These are phyloP conservation scores for Suillus luteus DNA, from an alignment of 768 basidiomycete species.

Conservation along the genomic window DNA sequence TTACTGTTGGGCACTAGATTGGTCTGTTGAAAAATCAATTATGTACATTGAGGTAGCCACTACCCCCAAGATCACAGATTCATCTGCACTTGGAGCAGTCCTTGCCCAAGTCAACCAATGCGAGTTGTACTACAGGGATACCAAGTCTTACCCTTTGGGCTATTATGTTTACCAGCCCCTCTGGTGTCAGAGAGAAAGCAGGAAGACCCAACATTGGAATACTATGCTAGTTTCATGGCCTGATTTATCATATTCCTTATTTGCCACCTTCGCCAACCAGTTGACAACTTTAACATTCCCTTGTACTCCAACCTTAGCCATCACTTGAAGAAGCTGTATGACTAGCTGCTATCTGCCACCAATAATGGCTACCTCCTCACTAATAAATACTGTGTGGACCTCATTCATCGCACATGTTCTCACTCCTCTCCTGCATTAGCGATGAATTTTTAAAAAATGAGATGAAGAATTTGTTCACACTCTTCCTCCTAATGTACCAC, in stretches of 20 bases:
- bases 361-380: too few species aligned
- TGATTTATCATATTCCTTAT: slow-evolving; percentile 5
- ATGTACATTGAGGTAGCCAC: background rate
- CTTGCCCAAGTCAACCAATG: background rate
- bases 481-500: slow-evolving; percentile 10
- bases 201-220: background rate
- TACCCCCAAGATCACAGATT: background rate
- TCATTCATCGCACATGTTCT: background rate
- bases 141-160: slow-evolving; percentile 1
- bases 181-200: slow-evolving; percentile 5
- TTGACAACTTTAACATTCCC: too few species aligned
- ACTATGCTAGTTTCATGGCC: slow-evolving; percentile 4
- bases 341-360: too few species aligned
- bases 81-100: background rate
- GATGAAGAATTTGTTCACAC: slow-evolving; percentile 1
- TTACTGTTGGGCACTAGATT: too few species aligned
- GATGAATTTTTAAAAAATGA: background rate
- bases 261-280: background rate
- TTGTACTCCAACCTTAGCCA: too few species aligned
- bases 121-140: background rate
- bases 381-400: background rate
- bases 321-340: too few species aligned
- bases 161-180: slow-evolving; percentile 3
- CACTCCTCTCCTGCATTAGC: background rate
- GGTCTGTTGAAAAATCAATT: too few species aligned